Percentiles rank a stretch among this genome's conserved stretches.
Conservation (phyloP, 306 rosid genomes). For the Dryas octopetala region DNA sequence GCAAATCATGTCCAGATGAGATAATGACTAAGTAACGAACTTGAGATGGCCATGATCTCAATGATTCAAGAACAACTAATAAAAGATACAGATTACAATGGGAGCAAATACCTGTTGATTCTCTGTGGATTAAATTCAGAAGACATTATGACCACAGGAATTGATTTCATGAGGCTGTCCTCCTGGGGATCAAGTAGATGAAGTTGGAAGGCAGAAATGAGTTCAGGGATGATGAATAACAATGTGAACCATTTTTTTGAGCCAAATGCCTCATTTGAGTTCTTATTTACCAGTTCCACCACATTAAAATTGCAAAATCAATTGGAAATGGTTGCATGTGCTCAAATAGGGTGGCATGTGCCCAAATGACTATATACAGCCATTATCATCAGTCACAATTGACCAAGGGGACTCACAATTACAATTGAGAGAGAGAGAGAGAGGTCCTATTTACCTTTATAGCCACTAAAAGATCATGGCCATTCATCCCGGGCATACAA, state of each 20-base stretch:
- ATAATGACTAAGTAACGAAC: too few relatives aligned
- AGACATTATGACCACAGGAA: conserved; percentile 12
- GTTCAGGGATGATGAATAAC: neutral
- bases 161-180: conserved; percentile 4
- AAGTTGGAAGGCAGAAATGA: neutral
- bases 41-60: too few relatives aligned
- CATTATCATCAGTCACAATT: neutral
- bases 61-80: too few relatives aligned
- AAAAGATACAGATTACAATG: too few relatives aligned
- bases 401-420: neutral
- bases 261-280: neutral
- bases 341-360: neutral
- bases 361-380: neutral
- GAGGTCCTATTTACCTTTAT: neutral
- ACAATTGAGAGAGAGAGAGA: too few relatives aligned
- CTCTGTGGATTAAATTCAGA: conserved; percentile 10
- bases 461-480: conserved; percentile 13
- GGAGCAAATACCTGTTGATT: neutral
- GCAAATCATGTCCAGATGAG: too few relatives aligned
- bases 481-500: conserved; percentile 20
- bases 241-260: too few relatives aligned
- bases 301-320: neutral
- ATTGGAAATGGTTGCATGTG: neutral
- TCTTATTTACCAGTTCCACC: neutral
- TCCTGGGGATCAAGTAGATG: conserved; percentile 10